Base-by-base conservation (phyloP, 306 rosid species). In the Vigna radiata region DNA sequence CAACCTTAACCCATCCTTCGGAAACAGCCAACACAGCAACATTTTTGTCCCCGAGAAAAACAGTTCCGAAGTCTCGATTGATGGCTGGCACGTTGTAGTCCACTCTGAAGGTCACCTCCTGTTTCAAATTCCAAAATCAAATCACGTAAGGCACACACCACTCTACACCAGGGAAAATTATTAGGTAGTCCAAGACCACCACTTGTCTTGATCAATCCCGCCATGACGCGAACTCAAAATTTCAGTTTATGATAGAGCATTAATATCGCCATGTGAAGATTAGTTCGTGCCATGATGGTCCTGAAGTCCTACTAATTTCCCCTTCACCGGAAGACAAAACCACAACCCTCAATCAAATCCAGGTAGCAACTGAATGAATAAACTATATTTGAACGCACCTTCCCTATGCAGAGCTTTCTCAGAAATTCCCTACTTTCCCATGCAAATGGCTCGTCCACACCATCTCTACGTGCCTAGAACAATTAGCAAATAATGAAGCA, bases 1-100 rank as follows among this genome's bases (percentile, higher is more conserved):
- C 72, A 47, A 96, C 99, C 99, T 91, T 96, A 67, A 97, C 97
- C 98, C 98, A 92, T 86, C 99, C 99, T 84, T 72, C 85, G 82
- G 89, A 78, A 87, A 93, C 99, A 84, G 93, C 93, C 75, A 85
- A 87, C 83, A 82, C 31, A 10, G 90, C 91, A 58, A 96, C 90
- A 85, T 96, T 89, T 47, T 96, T 88, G 80, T 91, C 97, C 25
- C 91, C 91, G 4, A 88, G 85, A 76, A 92, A 89, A 81, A 96
- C 99, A 7, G 97, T 89, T 65, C 99, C 99, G 17, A 96, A 96
- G 68, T 96, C 99, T 4, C 99, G 82, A 48, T 85, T 88, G 7
- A 96, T 96, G 12, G 96, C 83, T 14, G 96, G 90, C 80, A 96
- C 98, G 16, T 84, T 79, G 77, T 96, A 96, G 60, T 96, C 99